Evolutionary conservation across 768 basidiomycete species (phyloP).

Genomic region (Russula emetica): DNA sequence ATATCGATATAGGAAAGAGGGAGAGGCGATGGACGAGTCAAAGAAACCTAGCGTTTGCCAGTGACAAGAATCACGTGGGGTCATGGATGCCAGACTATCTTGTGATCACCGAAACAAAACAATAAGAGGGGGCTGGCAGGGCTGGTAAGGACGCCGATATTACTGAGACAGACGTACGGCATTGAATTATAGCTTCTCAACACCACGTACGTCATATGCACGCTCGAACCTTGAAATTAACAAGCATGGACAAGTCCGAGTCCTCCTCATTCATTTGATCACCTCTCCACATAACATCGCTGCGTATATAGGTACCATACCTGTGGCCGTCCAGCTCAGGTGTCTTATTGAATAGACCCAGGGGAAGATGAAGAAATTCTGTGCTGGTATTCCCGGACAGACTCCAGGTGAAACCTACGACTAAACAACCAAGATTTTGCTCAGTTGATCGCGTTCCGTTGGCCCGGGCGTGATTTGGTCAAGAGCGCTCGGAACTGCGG

Average conservation of each 20-base stretch:
- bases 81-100: no score
- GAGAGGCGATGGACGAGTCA: no score
- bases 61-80: no score
- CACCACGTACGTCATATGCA: not conserved
- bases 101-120: not conserved
- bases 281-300: not conserved
- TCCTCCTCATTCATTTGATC: not conserved
- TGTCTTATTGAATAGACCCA: no score
- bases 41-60: no score
- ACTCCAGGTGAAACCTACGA: no score
- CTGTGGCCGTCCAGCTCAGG: no score
- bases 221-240: not conserved
- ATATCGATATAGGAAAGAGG: no score
- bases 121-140: not conserved
- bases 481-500: not conserved
- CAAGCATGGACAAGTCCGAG: no score
- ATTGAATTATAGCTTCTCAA: not conserved
- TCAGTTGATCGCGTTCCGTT: not conserved
- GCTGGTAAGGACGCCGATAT: not conserved
- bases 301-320: not conserved
- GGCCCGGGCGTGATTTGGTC: not conserved
- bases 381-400: no score
- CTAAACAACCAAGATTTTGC: no score
- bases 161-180: not conserved
- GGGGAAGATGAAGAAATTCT: no score